Base-by-base conservation (phyloP, 192 early-diverging fungal species). In the Funneliformis geosporum region DNA sequence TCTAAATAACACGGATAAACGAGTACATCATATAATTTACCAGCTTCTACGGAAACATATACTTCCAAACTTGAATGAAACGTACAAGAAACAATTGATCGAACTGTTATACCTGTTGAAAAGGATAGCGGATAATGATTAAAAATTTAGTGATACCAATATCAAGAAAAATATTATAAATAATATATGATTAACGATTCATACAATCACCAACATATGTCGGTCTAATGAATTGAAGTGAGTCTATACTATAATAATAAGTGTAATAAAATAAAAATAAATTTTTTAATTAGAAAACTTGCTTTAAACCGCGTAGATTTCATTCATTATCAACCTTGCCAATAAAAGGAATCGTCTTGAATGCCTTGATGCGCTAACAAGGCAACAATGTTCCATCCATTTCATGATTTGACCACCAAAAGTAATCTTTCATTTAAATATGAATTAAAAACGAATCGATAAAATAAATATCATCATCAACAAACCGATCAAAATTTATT, bases 321-420 rank as follows among this genome's bases (percentile, higher is more conserved):
- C 16, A 14, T 6, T 23, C 27, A 27, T 33, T 33, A 33, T 33
- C 33, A 66, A 87, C 88, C 88, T 89, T 46, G 91, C 91, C 5
- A 89, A 89, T 33, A 92, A 79, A 4, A 92, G 79, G 69, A 85
- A 85, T 5, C 87, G 80, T 65, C 90, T 82, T 1, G 84, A 84
- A 50, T 89, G 82, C 16, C 89, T 86, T 79, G 81, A 85, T 2
- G 91, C 91, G 70, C 89, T 88, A n/a, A 90, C 84, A 7, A 89
- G 75, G 5, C 87, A 83, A 79, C 91, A 89, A 23, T 81, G 85
- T 77, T 92, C 91, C 91, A 92, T 92, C 90, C 90, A 92, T 60
- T 88, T 80, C 85, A 92, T 92, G 60, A 92, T 92, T 69, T 91
- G 88, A 25, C 91, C 91, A 72, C 91, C 91, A 86, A 92, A 92